Base-by-base conservation (phyloP, 352 stramenopile species). In the Pythium monospermum region DNA sequence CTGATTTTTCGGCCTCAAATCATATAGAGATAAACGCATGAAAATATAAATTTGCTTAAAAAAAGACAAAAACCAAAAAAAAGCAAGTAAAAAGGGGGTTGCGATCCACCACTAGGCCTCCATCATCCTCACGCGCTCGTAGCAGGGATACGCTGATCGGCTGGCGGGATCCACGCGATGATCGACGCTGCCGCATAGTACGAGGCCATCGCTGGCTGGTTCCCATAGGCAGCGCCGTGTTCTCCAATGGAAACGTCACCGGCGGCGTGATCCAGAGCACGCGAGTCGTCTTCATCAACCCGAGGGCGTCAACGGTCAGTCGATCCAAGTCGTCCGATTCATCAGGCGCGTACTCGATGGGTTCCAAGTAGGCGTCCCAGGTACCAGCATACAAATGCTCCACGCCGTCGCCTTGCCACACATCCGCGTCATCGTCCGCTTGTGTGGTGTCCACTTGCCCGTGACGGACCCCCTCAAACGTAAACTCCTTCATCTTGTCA, bases 181-280 rank as follows among this genome's bases (percentile, higher is more conserved):
- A 62, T 15, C 15, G 27, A 62, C 19, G 46, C 54, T 15, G 40
- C 38, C 0, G 54, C 38, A 22, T 62, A 56, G 22, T 62, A 57
- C n/a, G 25, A 30, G 1, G 19, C 41, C 16, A 62, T 30, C 2
- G 19, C 12, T 8, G 40, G 38, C 28, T 62, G 39, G 18, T 56
- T 61, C 11, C 46, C 40, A 28, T 62, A 62, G 22, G 33, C 15
- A 0, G 42, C 19, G 31, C 46, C 42, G 25, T 36, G 30, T 62
- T 56, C 18, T 45, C 19, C 10, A 45, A 45, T 4, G 45, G 54
- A 42, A 62, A 62, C 1, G 15, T 46, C 6, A 16, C 12, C 7
- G 47, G 54, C 2, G 22, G 45, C 5, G 36, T 46, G 39, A 62
- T 31, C 54, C 54, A 62, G 38, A 62, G 30, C 10, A 52, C 32